Percentiles rank a stretch among this genome's conserved stretches.
These are phyloP conservation scores for Colletotrichum magnum DNA, from an alignment of 2,329 filamentous ascomycete genomes.

Conservation along the genomic window DNA sequence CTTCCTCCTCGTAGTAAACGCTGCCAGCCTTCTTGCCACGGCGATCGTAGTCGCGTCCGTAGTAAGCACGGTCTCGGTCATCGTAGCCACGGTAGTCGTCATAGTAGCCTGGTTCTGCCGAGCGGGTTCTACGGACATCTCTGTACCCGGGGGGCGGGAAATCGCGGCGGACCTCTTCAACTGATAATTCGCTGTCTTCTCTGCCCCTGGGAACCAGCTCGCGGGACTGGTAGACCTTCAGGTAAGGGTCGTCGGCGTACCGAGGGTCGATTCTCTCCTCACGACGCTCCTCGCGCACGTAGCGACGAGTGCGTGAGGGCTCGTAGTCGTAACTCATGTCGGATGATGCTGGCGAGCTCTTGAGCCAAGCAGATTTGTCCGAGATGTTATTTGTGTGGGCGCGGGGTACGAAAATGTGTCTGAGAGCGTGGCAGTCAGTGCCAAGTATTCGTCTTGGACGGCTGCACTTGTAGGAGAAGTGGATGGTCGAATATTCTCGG, in stretches of 20 bases:
- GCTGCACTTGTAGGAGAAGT: not conserved
- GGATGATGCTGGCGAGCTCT: not conserved
- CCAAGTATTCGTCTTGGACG: not conserved
- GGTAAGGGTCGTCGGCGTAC: constrained; percentile 67
- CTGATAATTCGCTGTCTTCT: constrained; percentile 80
- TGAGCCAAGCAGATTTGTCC: constrained; percentile 10
- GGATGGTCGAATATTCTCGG: no score
- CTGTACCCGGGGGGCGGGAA: constrained; percentile 80
- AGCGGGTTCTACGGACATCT: constrained; percentile 73
- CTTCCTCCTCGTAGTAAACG: constrained; percentile 69
- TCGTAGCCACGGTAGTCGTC: constrained; percentile 63
- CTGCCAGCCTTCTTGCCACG: constrained; percentile 66
- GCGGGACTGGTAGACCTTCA: constrained; percentile 60
- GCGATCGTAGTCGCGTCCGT: constrained; percentile 62
- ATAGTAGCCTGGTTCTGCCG: constrained; percentile 72
- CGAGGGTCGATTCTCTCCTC: constrained; percentile 64
- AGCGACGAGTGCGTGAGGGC: constrained; percentile 59
- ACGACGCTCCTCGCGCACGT: constrained; percentile 68
- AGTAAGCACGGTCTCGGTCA: constrained; percentile 62
- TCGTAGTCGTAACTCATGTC: constrained; percentile 68
- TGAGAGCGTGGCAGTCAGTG: not conserved
- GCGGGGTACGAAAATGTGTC: constrained; percentile 23
- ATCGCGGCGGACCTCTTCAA: constrained; percentile 88
- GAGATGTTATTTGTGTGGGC: constrained; percentile 4
- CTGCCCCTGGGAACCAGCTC: constrained; percentile 72